Evolutionary conservation across 768 basidiomycete genomes (phyloP).

Genomic region (Neoboletus magnificus): DNA sequence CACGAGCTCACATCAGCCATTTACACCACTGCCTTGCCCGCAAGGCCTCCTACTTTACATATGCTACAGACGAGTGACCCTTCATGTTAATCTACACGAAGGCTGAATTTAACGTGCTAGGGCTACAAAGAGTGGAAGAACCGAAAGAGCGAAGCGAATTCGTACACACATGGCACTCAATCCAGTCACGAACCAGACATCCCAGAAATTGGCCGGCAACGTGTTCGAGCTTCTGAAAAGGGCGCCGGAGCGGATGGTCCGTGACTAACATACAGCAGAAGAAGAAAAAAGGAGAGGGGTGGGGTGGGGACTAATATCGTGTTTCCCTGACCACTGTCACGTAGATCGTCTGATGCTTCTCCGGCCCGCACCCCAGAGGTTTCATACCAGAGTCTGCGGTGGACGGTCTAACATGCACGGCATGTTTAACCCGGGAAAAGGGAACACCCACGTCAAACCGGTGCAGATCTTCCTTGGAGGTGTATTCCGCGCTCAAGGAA

Average conservation of each 20-base stretch:
- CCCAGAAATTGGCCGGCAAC: not conserved
- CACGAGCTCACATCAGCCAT: not conserved
- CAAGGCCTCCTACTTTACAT: not conserved
- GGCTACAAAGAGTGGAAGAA: slow-evolving; percentile 17
- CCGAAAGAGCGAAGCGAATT: not conserved
- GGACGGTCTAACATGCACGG: not conserved
- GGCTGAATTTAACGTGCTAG: slow-evolving; percentile 6
- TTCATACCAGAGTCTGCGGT: not conserved
- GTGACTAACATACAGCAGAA: not conserved
- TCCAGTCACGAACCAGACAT: not conserved
- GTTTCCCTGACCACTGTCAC: slow-evolving; percentile 46
- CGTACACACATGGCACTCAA: not conserved
- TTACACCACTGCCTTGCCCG: not conserved
- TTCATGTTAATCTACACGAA: slow-evolving; percentile 1
- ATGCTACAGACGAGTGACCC: slow-evolving; percentile 12
- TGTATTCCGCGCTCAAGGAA: slow-evolving; percentile 6
- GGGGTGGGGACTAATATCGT: not conserved
- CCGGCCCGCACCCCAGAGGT: not conserved
- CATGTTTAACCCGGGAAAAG: not conserved
- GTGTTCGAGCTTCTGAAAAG: too few species aligned
- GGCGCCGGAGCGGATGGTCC: not conserved
- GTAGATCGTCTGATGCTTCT: slow-evolving; percentile 33
- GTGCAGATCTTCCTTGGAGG: not conserved
- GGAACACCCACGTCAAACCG: not conserved
- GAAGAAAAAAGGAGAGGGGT: not conserved